Evolutionary conservation across 2,329 filamentous ascomycete species (phyloP).

Genomic region (Trichoderma simmonsii): DNA sequence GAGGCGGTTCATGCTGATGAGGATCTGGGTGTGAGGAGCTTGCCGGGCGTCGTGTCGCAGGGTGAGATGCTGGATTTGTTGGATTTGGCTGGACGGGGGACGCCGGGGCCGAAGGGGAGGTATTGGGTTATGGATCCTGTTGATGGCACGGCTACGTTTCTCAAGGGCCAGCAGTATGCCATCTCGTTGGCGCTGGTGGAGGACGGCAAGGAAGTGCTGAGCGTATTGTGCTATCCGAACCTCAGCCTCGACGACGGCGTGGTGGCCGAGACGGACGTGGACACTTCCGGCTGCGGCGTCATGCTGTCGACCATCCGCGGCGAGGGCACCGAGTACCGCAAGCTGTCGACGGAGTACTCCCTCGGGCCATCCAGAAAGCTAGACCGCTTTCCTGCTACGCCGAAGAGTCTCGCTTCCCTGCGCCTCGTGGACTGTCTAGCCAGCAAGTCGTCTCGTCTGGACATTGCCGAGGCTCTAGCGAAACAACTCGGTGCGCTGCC

Average conservation of each 20-base stretch:
- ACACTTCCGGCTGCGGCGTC: constrained; percentile 33
- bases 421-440: constrained; percentile 36
- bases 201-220: constrained; percentile 54
- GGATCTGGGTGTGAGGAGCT: constrained; percentile 19
- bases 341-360: constrained; percentile 22
- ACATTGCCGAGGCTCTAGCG: constrained; percentile 32
- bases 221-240: constrained; percentile 62
- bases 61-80: constrained; percentile 61
- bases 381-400: constrained; percentile 20
- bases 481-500: constrained; percentile 27
- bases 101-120: constrained; percentile 35
- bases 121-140: constrained; percentile 65
- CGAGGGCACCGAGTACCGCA: constrained; percentile 31
- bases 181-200: constrained; percentile 58
- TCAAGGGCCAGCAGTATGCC: constrained; percentile 60
- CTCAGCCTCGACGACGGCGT: constrained; percentile 40
- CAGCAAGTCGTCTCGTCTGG: constrained; percentile 32
- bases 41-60: constrained; percentile 41
- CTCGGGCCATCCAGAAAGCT: constrained; percentile 19
- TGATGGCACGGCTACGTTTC: constrained; percentile 61
- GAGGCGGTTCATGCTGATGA: constrained; percentile 19
- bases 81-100: constrained; percentile 51
- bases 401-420: constrained; percentile 23
- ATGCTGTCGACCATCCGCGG: constrained; percentile 36
- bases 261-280: constrained; percentile 33